These are phyloP conservation scores for Sparassis latifolia DNA, from an alignment of 1,284 basidiomycete species.

Conservation along the genomic window DNA sequence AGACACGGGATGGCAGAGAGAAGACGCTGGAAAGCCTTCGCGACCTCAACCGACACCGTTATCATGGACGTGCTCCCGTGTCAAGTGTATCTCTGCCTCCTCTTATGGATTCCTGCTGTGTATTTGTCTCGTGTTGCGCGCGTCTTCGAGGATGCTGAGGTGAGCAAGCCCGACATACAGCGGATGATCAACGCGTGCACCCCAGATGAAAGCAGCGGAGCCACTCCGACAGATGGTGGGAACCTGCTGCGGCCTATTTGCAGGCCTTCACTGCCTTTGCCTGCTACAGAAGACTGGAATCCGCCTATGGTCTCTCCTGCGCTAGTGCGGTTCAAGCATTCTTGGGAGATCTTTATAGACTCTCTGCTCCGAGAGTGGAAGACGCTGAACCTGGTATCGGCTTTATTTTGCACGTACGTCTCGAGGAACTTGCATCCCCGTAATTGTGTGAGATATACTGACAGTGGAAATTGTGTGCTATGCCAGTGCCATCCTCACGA, in stretches of 20 bases:
- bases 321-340: constrained; percentile 57
- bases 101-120: constrained; percentile 63
- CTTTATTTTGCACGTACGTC: constrained; percentile 60
- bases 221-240: constrained; percentile 10
- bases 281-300: constrained; percentile 62
- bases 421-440: constrained; percentile 1
- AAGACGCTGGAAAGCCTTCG: constrained; percentile 7
- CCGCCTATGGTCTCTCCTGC: constrained; percentile 51
- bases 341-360: constrained; percentile 70
- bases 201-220: background rate
- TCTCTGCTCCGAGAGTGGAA: constrained; percentile 70
- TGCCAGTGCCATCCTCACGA: constrained; percentile 61
- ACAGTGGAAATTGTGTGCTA: background rate
- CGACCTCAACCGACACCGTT: constrained; percentile 23
- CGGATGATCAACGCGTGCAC: constrained; percentile 52
- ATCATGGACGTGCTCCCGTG: constrained; percentile 48
- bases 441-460: background rate
- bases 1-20: background rate
- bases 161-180: constrained; percentile 66
- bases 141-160: constrained; percentile 68
- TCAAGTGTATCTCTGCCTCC: constrained; percentile 53
- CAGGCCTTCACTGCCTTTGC: constrained; percentile 26
- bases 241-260: constrained; percentile 8
- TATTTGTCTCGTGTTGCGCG: constrained; percentile 70
- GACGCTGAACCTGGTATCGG: constrained; percentile 70